Percentiles rank a stretch among this genome's conserved stretches.
Evolutionary conservation across 495 filamentous ascomycete genomes (phyloP).

Genomic region (Neurospora sp.): DNA sequence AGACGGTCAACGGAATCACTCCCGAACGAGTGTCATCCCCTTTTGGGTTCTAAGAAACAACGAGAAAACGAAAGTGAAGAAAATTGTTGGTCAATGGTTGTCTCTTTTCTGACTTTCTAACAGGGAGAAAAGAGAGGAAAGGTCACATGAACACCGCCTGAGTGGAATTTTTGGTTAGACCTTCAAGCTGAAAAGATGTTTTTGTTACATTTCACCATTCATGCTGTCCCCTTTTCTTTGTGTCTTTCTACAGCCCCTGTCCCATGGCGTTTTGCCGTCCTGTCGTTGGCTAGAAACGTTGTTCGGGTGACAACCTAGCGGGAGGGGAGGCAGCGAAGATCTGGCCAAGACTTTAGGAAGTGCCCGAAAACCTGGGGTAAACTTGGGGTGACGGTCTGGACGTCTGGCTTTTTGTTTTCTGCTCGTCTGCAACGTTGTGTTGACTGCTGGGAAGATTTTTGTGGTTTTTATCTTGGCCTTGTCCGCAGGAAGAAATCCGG

Average conservation of each 20-base stretch:
- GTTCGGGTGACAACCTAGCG: neutral
- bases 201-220: too few relatives aligned
- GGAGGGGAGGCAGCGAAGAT: neutral
- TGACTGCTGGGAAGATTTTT: neutral
- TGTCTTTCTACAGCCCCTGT: neutral
- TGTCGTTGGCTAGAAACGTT: neutral
- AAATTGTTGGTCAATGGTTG: neutral
- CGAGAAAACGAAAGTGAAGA: too few relatives aligned
- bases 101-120: neutral
- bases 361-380: neutral
- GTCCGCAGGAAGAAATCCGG: neutral
- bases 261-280: neutral
- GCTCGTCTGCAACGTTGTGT: neutral
- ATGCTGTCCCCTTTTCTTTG: neutral
- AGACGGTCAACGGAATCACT: neutral
- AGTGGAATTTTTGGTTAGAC: too few relatives aligned
- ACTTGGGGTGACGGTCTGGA: neutral
- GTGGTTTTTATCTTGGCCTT: neutral
- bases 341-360: neutral
- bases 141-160: too few relatives aligned
- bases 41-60: too few relatives aligned
- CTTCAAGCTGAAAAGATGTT: too few relatives aligned
- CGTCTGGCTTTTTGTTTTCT: neutral
- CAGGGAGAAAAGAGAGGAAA: too few relatives aligned
- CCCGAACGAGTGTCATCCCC: too few relatives aligned